phyloP scores from a whole-genome alignment of 2,329 filamentous ascomycete genomes.

The Lecanicillium sp. region DNA sequence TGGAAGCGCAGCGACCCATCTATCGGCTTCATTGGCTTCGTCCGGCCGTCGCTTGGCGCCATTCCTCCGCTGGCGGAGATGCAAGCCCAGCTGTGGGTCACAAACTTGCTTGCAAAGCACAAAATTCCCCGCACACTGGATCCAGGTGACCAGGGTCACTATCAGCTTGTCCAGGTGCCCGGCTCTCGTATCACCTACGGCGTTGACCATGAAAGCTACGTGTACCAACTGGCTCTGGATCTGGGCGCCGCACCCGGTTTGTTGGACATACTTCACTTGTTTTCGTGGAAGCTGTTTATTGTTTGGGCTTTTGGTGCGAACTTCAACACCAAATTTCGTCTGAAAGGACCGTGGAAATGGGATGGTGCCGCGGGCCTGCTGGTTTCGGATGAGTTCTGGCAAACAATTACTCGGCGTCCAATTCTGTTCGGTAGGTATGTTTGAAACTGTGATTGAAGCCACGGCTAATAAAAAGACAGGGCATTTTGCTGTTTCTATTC shows the following conservation, averaged over 20 bases:
- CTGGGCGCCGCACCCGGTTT: slow-evolving; percentile 29
- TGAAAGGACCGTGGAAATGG: slow-evolving; percentile 29
- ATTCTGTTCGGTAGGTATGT: slow-evolving; percentile 13
- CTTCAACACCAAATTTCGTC: slow-evolving; percentile 33
- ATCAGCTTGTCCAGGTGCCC: slow-evolving; percentile 24
- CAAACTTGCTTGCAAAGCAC: slow-evolving; percentile 21
- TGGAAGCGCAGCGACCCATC: slow-evolving; percentile 31
- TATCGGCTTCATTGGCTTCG: slow-evolving; percentile 36
- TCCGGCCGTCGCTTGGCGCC: slow-evolving; percentile 32
- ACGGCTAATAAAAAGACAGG: too few relatives aligned
- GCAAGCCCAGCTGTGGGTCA: slow-evolving; percentile 35
- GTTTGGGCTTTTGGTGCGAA: slow-evolving; percentile 33
- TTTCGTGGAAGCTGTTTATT: slow-evolving; percentile 18
- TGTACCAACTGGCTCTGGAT: slow-evolving; percentile 36
- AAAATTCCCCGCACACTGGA: slow-evolving; percentile 15
- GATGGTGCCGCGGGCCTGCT: slow-evolving; percentile 16
- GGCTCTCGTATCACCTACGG: slow-evolving; percentile 27
- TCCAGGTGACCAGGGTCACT: slow-evolving; percentile 27
- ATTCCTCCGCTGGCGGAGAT: slow-evolving; percentile 38
- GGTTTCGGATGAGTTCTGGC: slow-evolving; percentile 14
- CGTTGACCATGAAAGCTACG: slow-evolving; percentile 38
- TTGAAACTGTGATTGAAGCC: too few relatives aligned
- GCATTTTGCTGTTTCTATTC: too few relatives aligned
- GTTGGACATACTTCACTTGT: slow-evolving; percentile 17
- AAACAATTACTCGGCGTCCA: slow-evolving; percentile 14